These are phyloP conservation scores for Candida ipomoeae DNA, from an alignment of 805 yeast genomes.

Conservation along the genomic window DNA sequence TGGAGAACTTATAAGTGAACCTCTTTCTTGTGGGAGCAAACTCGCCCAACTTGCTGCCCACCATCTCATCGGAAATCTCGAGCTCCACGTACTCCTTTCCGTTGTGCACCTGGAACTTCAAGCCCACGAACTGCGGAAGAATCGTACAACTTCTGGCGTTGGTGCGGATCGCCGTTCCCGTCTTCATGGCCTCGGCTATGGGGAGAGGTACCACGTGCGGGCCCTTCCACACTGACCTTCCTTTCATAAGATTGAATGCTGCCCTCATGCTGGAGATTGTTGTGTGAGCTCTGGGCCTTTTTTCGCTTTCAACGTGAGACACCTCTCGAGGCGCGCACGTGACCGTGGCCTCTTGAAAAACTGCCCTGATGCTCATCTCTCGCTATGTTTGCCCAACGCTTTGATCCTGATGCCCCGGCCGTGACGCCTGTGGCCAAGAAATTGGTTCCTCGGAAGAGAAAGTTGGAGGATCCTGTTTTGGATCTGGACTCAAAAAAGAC, in stretches of 20 bases:
- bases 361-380: constrained; percentile 4
- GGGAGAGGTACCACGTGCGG: constrained; percentile 95
- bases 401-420: constrained; percentile 44
- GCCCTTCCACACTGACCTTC: constrained; percentile 52
- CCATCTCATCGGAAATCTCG: constrained; percentile 90
- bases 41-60: constrained; percentile 91
- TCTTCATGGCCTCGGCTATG: constrained; percentile 75
- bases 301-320: neutral
- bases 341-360: constrained; percentile 4
- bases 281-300: neutral
- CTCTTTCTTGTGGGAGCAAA: constrained; percentile 92
- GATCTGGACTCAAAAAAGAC: neutral
- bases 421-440: constrained; percentile 10
- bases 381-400: constrained; percentile 62
- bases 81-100: constrained; percentile 91
- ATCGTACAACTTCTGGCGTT: constrained; percentile 93
- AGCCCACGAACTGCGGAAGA: constrained; percentile 92
- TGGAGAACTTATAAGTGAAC: constrained; percentile 75
- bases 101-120: constrained; percentile 91
- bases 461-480: constrained; percentile 8
- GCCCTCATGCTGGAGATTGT: constrained; percentile 28
- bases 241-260: constrained; percentile 27
- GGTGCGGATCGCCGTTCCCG: constrained; percentile 87
- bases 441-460: constrained; percentile 18
- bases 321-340: constrained; percentile 4